Evolutionary conservation across 225 moss, liverwort and hornwort genomes (phyloP), one percentile per base, ranked within the genome.

Genomic region (Polytrichum commune): DNA sequence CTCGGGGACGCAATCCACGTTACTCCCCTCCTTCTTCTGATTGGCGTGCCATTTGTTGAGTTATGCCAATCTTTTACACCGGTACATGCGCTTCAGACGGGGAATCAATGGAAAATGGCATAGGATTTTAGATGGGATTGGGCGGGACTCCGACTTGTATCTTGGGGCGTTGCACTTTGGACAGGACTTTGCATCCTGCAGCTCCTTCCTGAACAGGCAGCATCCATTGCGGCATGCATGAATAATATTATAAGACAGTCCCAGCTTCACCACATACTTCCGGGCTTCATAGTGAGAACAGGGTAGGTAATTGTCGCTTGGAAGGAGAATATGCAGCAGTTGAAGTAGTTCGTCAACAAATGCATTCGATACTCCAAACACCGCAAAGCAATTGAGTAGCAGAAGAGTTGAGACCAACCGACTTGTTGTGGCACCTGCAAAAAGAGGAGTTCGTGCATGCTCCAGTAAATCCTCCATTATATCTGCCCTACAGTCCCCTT

Each of bases 51-150:
- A 29, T 29, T 29, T 29, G 29, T 29, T 29, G 4, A 29, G 29
- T 29, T 57, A 4, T 0, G 2, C n/a, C 56, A 18, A 2, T 3
- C 56, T 57, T 57, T 57, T 57, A 57, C 63, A 63, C 63, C 63
- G 20, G 63, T 63, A 63, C 24, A 63, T 63, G 63, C 63, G 63
- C 7, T 63, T 63, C n/a, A 57, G 7, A 57, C 56, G 56, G 56
- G 56, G 29, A 7, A 57, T 57, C 56, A 57, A 57, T 0, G 63
- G 63, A 63, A 63, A 63, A 63, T 63, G 63, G 10, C 10, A 2
- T 29, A 63, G n/a, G 63, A 63, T 29, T 63, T 63, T 63, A 8
- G 63, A 63, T 4, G 63, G 63, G 10, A 63, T 63, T 63, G 25
- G 26, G 20, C 26, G 29, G 63, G 63, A 63, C 63, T 57, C 56